phyloP scores from a whole-genome alignment of 495 filamentous ascomycete genomes.

The Penicillium taxi region DNA sequence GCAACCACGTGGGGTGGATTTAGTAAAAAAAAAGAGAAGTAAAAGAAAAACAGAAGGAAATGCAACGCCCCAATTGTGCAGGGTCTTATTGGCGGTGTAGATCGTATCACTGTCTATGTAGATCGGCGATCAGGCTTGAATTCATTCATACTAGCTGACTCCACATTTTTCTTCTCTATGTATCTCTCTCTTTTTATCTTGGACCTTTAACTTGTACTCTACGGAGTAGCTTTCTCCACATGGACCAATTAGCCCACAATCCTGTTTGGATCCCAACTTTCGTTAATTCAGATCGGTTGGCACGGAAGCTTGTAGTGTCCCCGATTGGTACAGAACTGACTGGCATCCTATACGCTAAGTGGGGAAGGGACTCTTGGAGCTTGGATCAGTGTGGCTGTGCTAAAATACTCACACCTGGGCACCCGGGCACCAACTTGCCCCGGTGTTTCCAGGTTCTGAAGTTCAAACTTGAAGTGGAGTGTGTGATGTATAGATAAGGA shows the following conservation, averaged over 20 bases:
- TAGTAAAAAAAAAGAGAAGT: no score
- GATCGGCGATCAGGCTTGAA: no score
- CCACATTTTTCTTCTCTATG: constrained; percentile 2
- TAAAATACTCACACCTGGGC: constrained; percentile 1
- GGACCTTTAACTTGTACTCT: constrained; percentile 1
- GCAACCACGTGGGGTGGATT: no score
- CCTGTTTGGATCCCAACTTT: constrained; percentile 5
- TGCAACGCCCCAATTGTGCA: no score
- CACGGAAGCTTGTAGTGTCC: constrained; percentile 16
- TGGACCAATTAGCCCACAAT: neutral
- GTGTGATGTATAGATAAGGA: neutral
- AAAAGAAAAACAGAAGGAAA: no score
- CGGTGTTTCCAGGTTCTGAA: neutral
- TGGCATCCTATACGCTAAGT: constrained; percentile 18
- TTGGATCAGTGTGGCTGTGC: constrained; percentile 3
- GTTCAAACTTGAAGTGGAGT: neutral
- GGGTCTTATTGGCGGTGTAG: no score
- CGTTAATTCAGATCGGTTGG: constrained; percentile 19
- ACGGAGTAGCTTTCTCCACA: constrained; percentile 1
- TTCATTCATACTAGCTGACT: constrained; percentile 4
- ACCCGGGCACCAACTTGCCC: neutral
- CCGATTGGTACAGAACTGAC: constrained; percentile 18
- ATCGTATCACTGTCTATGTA: no score
- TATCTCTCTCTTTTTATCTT: constrained; percentile 1
- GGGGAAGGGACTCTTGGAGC: neutral